Evolutionary conservation across 768 basidiomycete species (phyloP).

Genomic region (Suillus decipiens): DNA sequence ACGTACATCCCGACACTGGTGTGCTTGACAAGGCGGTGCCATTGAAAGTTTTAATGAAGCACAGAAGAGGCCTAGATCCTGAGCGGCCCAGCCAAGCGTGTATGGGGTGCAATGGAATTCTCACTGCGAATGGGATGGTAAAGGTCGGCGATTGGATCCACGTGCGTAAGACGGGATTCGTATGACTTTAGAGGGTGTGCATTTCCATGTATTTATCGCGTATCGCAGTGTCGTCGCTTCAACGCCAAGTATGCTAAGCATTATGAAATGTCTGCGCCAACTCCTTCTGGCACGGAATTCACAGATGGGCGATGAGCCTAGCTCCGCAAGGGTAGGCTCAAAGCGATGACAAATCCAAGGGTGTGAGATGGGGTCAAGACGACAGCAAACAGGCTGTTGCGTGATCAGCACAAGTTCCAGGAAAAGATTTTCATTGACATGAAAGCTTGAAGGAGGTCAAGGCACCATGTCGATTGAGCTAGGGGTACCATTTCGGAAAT

Average conservation of each 20-base stretch:
- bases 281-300: background rate
- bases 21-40: conserved; percentile 71
- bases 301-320: background rate
- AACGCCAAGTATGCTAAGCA: background rate
- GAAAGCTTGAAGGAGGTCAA: background rate
- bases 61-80: conserved; percentile 62
- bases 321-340: background rate
- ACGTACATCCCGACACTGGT: conserved; percentile 66
- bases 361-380: no score
- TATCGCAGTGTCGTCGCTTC: background rate
- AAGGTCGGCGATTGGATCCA: conserved; percentile 63
- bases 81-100: conserved; percentile 52
- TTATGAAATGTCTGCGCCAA: background rate
- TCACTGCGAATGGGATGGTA: conserved; percentile 50
- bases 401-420: background rate
- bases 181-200: conserved; percentile 6
- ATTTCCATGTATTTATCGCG: background rate
- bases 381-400: background rate
- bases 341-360: no score
- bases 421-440: background rate
- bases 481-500: conserved; percentile 1
- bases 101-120: conserved; percentile 67
- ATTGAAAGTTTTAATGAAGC: conserved; percentile 74
- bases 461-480: background rate
- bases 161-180: conserved; percentile 44